Evolutionary conservation across 768 basidiomycete genomes (phyloP).

Genomic region (Lactarius evosmus): DNA sequence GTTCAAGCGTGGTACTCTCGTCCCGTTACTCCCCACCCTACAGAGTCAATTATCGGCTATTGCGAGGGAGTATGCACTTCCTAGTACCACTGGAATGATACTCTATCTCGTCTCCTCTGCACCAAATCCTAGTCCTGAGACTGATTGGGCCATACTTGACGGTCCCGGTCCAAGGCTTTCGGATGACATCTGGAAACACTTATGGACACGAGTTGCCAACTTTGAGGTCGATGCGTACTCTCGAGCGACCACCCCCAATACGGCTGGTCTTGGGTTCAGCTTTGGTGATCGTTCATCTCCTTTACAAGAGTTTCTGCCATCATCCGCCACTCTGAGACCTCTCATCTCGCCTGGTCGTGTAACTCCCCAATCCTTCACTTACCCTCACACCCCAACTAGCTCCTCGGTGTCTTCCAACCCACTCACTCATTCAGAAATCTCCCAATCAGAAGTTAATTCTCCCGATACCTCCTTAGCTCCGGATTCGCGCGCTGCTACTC

Average conservation of each 20-base stretch:
- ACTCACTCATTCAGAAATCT: slow-evolving; percentile 36
- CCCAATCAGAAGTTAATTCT: slow-evolving; percentile 30
- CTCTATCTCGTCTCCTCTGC: slow-evolving; percentile 68
- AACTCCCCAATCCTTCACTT: slow-evolving; percentile 34
- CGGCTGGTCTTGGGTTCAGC: slow-evolving; percentile 42
- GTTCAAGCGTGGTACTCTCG: slow-evolving; percentile 79
- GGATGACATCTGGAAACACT: slow-evolving; percentile 81
- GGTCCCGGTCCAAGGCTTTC: slow-evolving; percentile 77
- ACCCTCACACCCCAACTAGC: slow-evolving; percentile 39
- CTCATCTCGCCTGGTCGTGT: slow-evolving; percentile 39
- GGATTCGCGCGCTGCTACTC: slow-evolving; percentile 43
- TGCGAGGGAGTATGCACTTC: slow-evolving; percentile 89
- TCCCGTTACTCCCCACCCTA: slow-evolving; percentile 80
- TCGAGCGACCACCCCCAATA: slow-evolving; percentile 39
- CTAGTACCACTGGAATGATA: slow-evolving; percentile 77
- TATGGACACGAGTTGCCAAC: slow-evolving; percentile 74
- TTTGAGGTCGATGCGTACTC: slow-evolving; percentile 49
- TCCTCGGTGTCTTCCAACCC: slow-evolving; percentile 51
- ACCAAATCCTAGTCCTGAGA: slow-evolving; percentile 22
- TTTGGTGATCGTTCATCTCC: slow-evolving; percentile 17
- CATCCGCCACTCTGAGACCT: slow-evolving; percentile 40
- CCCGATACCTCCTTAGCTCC: slow-evolving; percentile 34
- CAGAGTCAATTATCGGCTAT: slow-evolving; percentile 83
- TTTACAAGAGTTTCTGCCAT: slow-evolving; percentile 28
- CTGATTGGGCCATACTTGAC: slow-evolving; percentile 35